Conservation (phyloP, 805 yeast species). For the Candida multigemmis region DNA sequence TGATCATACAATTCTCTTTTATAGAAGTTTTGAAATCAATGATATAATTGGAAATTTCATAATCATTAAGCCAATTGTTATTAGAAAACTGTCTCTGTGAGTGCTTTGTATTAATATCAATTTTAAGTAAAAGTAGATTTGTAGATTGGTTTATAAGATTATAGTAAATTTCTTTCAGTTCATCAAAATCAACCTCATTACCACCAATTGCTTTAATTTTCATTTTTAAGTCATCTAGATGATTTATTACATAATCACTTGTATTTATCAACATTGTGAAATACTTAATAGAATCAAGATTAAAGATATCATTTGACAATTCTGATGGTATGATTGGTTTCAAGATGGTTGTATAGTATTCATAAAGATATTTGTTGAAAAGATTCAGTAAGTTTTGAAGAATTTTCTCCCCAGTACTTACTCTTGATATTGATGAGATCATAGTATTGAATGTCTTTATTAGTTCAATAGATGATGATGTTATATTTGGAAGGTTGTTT, state of each 20-base stretch:
- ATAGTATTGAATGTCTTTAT: conserved; percentile 71
- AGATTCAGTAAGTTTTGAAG: conserved; percentile 47
- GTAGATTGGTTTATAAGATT: conserved; percentile 52
- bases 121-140: conserved; percentile 44
- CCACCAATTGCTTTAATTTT: conserved; percentile 35
- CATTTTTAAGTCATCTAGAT: conserved; percentile 69
- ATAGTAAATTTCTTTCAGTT: conserved; percentile 46
- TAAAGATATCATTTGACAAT: conserved; percentile 27
- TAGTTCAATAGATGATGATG: conserved; percentile 81
- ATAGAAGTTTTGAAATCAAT: conserved; percentile 44
- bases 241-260: conserved; percentile 78
- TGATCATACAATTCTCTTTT: conserved; percentile 33
- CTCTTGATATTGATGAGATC: conserved; percentile 49
- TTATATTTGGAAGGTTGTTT: conserved; percentile 52
- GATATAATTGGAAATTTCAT: conserved; percentile 66
- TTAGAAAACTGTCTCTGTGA: conserved; percentile 83
- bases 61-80: conserved; percentile 62
- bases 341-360: conserved; percentile 24
- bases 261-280: conserved; percentile 74
- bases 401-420: conserved; percentile 27
- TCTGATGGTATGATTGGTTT: conserved; percentile 25
- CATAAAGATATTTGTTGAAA: conserved; percentile 57
- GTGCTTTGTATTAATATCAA: conserved; percentile 51
- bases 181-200: conserved; percentile 38
- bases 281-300: conserved; percentile 55